Conservation (phyloP, 352 stramenopile species). For the Lagenidium sp. region DNA sequence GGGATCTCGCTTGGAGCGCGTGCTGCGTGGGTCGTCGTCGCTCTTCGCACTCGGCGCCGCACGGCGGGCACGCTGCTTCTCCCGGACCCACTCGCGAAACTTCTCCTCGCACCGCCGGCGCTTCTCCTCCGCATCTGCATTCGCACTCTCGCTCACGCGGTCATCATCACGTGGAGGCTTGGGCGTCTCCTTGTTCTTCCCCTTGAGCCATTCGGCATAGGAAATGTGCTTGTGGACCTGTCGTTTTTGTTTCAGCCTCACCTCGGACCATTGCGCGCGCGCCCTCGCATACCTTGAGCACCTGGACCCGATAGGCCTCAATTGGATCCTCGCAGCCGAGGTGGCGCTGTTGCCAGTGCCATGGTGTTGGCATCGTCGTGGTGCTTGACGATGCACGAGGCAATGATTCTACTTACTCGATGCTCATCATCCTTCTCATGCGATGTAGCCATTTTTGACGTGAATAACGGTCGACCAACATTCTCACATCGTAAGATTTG, state of each 20-base stretch:
- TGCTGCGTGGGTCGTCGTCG: too few relatives aligned
- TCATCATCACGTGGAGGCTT: not conserved
- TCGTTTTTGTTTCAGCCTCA: too few relatives aligned
- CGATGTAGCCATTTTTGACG: not conserved
- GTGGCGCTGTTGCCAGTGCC: conserved; percentile 67
- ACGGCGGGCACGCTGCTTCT: conserved; percentile 23
- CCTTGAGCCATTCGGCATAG: conserved; percentile 32
- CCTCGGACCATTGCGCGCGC: not conserved
- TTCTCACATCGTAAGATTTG: too few relatives aligned
- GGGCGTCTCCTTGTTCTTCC: conserved; percentile 3
- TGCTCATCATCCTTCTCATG: not conserved
- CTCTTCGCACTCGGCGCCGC: too few relatives aligned
- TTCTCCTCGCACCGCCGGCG: conserved; percentile 15
- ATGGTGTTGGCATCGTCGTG: too few relatives aligned
- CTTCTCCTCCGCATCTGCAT: too few relatives aligned
- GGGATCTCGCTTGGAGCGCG: too few relatives aligned
- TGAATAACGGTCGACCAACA: too few relatives aligned
- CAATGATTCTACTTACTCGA: conserved; percentile 1
- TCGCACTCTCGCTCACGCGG: conserved; percentile 1
- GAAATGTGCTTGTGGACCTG: conserved; percentile 39
- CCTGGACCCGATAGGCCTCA: conserved; percentile 28
- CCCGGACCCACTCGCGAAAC: conserved; percentile 29
- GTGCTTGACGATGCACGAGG: not conserved
- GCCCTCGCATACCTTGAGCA: conserved; percentile 29
- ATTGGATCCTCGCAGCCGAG: conserved; percentile 22